A percentile compares a stretch with the other conserved stretches of the same genome.
These are phyloP conservation scores for Huntiella abstrusa DNA, from an alignment of 2,329 filamentous ascomycete genomes.

Conservation along the genomic window DNA sequence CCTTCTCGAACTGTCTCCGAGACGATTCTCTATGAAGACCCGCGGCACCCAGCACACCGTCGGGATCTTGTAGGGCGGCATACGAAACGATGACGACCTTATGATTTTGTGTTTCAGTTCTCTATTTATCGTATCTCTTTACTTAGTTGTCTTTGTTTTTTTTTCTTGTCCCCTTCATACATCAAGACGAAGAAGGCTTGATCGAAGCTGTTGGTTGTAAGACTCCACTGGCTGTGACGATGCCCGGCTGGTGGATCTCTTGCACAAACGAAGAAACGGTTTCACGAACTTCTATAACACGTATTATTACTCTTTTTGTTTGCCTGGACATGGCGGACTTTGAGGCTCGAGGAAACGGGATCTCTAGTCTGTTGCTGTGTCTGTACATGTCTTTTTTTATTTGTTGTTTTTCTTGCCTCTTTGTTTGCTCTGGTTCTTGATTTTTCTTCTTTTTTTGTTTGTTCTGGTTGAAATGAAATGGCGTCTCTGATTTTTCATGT, in stretches of 20 bases:
- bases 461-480: slow-evolving; percentile 3
- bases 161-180: slow-evolving; percentile 14
- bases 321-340: neutral
- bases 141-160: slow-evolving; percentile 11
- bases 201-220: slow-evolving; percentile 2
- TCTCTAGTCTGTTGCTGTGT: neutral
- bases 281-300: slow-evolving; percentile 3
- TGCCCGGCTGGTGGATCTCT: neutral
- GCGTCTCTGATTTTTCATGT: slow-evolving; percentile 1
- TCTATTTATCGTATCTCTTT: slow-evolving; percentile 12
- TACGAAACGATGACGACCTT: slow-evolving; percentile 11
- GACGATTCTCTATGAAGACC: neutral
- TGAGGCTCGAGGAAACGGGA: slow-evolving; percentile 17
- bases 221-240: slow-evolving; percentile 1
- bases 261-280: slow-evolving; percentile 5
- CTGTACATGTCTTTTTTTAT: neutral
- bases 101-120: slow-evolving; percentile 11
- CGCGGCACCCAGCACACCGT: neutral
- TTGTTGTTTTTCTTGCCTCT: neutral
- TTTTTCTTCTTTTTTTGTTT: slow-evolving; percentile 4
- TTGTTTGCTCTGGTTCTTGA: slow-evolving; percentile 2
- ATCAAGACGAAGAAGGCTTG: slow-evolving; percentile 1
- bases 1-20: slow-evolving; percentile 8
- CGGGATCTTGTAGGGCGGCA: neutral
- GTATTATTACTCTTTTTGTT: slow-evolving; percentile 1